Evolutionary conservation across 148 eudicot species (phyloP).

Genomic region (Chenopodium album): DNA sequence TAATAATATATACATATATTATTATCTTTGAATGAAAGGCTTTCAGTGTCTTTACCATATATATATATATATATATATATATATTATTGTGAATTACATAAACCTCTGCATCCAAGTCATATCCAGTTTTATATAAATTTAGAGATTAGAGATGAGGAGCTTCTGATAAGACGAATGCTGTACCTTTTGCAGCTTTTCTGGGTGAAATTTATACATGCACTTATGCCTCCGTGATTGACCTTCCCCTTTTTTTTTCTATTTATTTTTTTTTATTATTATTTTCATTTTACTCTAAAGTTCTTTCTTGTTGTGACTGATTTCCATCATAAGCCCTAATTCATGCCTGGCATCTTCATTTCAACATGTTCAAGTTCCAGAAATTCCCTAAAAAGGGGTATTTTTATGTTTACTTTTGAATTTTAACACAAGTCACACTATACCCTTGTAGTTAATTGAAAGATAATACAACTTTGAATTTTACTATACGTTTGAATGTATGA

Average conservation of each 20-base stretch:
- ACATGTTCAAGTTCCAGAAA: neutral
- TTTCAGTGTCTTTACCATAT: too few species aligned
- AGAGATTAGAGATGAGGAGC: neutral
- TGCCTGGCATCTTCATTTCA: neutral
- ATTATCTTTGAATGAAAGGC: too few species aligned
- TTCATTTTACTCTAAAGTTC: neutral
- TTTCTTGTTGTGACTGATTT: neutral
- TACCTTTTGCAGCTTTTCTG: neutral
- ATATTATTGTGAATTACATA: neutral
- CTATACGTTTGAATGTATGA: neutral
- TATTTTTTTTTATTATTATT: too few species aligned
- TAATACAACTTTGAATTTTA: neutral
- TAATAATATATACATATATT: too few species aligned
- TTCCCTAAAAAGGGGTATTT: neutral
- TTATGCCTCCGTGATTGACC: neutral
- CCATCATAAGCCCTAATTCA: neutral
- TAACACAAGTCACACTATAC: neutral
- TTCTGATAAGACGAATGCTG: neutral
- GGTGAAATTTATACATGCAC: neutral
- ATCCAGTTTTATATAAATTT: neutral
- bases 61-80: too few species aligned
- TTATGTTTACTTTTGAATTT: neutral
- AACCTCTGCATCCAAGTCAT: neutral
- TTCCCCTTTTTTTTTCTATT: neutral
- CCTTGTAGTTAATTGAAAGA: neutral